Percentiles rank a stretch among this genome's conserved stretches.
Evolutionary conservation across 768 basidiomycete species (phyloP).

Genomic region (Pisolithus orientalis): DNA sequence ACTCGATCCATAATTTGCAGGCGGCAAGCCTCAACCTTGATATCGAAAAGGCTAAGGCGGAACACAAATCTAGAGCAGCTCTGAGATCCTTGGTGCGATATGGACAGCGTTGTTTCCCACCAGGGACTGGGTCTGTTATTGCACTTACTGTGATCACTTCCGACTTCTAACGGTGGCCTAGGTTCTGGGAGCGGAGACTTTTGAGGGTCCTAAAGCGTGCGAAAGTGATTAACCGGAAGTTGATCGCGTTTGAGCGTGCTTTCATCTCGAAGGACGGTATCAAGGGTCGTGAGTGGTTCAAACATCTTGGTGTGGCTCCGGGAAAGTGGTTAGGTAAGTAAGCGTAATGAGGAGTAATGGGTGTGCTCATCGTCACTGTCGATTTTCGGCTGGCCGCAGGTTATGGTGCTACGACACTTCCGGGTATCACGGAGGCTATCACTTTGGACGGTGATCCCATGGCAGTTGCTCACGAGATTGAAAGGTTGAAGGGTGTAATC

Average conservation of each 20-base stretch:
- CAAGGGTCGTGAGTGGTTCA: conserved; percentile 77
- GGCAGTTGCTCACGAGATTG: conserved; percentile 58
- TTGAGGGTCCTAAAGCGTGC: conserved; percentile 55
- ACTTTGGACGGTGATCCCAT: conserved; percentile 60
- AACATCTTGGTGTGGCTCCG: conserved; percentile 75
- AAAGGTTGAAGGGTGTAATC: conserved; percentile 49
- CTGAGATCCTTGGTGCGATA: conserved; percentile 31
- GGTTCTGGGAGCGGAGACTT: conserved; percentile 36
- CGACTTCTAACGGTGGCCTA: conserved; percentile 8
- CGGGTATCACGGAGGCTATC: conserved; percentile 74
- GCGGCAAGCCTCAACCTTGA: conserved; percentile 48
- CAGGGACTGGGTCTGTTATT: conserved; percentile 10
- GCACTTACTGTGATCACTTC: background rate
- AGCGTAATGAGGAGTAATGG: background rate
- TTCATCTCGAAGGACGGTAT: conserved; percentile 76
- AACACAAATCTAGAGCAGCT: conserved; percentile 40
- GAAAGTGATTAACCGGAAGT: conserved; percentile 51
- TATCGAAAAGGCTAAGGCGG: conserved; percentile 49
- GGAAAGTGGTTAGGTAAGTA: conserved; percentile 72
- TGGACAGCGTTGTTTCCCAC: conserved; percentile 2
- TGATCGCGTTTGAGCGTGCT: conserved; percentile 64
- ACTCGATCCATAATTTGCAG: conserved; percentile 41
- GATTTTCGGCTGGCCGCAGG: conserved; percentile 31
- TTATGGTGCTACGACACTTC: conserved; percentile 78
- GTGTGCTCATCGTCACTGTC: background rate